phyloP scores from a whole-genome alignment of 805 yeast species.

The Limtongozyma cylindracea region DNA sequence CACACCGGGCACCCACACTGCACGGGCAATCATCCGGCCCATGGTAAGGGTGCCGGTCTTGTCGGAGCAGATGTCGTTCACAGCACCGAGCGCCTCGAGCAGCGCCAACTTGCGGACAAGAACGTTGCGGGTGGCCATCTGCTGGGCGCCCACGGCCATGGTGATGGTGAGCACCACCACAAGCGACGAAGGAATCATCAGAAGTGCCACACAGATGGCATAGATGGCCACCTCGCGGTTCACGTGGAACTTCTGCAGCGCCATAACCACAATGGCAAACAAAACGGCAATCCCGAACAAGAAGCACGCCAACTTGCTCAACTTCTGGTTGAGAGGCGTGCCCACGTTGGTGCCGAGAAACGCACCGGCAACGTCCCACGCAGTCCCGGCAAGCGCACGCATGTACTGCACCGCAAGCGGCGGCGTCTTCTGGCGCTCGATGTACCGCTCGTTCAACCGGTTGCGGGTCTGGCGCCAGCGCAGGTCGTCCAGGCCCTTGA shows the following conservation, averaged over 20 bases:
- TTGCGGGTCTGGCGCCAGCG: no score
- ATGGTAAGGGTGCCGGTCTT: slow-evolving; percentile 67
- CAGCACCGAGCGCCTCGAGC: slow-evolving; percentile 56
- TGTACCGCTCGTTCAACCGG: slow-evolving; percentile 11
- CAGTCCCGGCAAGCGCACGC: slow-evolving; percentile 19
- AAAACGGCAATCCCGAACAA: slow-evolving; percentile 60
- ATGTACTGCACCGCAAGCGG: slow-evolving; percentile 15
- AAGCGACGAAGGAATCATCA: slow-evolving; percentile 65
- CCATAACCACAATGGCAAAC: slow-evolving; percentile 74
- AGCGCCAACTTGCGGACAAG: slow-evolving; percentile 60
- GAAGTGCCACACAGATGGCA: slow-evolving; percentile 64
- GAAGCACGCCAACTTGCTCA: slow-evolving; percentile 52
- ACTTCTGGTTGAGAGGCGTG: slow-evolving; percentile 56
- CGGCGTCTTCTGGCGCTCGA: slow-evolving; percentile 7
- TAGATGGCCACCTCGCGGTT: slow-evolving; percentile 64
- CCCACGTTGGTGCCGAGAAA: slow-evolving; percentile 58
- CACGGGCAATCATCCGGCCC: slow-evolving; percentile 54
- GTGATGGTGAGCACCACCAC: slow-evolving; percentile 68
- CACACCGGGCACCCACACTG: slow-evolving; percentile 38
- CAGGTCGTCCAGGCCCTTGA: no score
- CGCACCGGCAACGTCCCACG: slow-evolving; percentile 31
- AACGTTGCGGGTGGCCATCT: slow-evolving; percentile 42
- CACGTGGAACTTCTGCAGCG: slow-evolving; percentile 52
- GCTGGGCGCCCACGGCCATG: slow-evolving; percentile 63
- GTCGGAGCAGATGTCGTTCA: slow-evolving; percentile 61